Base-by-base conservation (phyloP, 805 yeast genomes). In the Komagataella pastoris region DNA sequence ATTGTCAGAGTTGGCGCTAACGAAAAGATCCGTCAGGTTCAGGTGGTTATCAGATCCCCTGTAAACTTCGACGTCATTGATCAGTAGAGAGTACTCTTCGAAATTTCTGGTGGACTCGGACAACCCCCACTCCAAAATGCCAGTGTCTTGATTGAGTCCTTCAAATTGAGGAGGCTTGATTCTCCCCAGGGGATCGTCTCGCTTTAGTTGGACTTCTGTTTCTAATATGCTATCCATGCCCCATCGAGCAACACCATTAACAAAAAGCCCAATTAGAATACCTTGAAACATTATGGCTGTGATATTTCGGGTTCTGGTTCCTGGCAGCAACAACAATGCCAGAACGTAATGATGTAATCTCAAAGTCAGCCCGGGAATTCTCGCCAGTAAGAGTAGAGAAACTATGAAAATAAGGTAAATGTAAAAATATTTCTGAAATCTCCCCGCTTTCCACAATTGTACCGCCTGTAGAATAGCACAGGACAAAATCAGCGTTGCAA, bases 201-300 rank as follows among this genome's bases (percentile, higher is more conserved):
- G 71, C 52, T 80, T 63, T 47, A 90, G 64, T 2, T 86, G 74
- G 3, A 73, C 67, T 23, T 76, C 76, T 0, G 96, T 87, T 61
- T 91, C 97, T 1, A 86, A 80, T 52, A 91, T 80, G 12, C 96
- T 81, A 2, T 95, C 97, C 59, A 85, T 81, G 52, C 93, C 97
- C 99, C 99, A 91, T 52, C 95, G 71, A 0, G 95, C 79, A 1
- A 88, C 80, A 0, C 99, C 99, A 19, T 90, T 84, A 5, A 89
- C 71, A 49, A 85, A 74, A 47, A 91, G 69, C 0, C 97, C 99
- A 0, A 88, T 63, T 21, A 91, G 68, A 1, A 91, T 76, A 2
- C 97, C 98, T 62, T 90, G 97, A 61, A 87, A 84, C 7, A 84
- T 58, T 57, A 85, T 71, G 0, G 90, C 89, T 0, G 86, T 72